phyloP scores from a whole-genome alignment of 177 flowering plant genomes.

The Telopea speciosissima region DNA sequence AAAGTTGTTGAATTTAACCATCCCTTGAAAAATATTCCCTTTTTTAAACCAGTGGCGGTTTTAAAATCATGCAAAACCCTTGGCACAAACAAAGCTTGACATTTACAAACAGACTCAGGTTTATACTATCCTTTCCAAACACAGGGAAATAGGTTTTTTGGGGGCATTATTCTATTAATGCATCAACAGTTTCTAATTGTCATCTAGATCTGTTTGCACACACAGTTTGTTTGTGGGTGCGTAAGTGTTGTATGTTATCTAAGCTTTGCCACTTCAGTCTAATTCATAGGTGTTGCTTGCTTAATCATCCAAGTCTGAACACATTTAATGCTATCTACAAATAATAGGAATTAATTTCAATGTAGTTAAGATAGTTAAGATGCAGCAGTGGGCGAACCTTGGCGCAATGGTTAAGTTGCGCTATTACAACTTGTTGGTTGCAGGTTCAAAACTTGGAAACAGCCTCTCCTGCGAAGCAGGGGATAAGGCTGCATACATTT shows the following conservation, averaged over 20 bases:
- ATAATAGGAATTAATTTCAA: not conserved
- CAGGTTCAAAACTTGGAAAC: too few species aligned
- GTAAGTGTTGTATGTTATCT: not conserved
- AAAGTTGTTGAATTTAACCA: too few species aligned
- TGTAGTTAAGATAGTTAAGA: too few species aligned
- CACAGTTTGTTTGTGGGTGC: not conserved
- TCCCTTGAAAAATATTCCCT: too few species aligned
- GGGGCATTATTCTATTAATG: not conserved
- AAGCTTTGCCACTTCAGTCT: not conserved
- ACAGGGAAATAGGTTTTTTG: not conserved
- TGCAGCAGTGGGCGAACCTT: too few species aligned
- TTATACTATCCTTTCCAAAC: not conserved
- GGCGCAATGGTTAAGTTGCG: too few species aligned
- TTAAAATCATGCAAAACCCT: not conserved
- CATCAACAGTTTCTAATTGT: not conserved
- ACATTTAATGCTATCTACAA: not conserved
- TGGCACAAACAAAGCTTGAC: not conserved
- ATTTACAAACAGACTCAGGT: not conserved
- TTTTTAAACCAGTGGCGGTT: not conserved
- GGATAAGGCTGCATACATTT: too few species aligned
- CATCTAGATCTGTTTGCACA: not conserved
- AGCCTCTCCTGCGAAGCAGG: too few species aligned
- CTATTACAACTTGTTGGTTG: too few species aligned
- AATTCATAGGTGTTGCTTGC: not conserved
- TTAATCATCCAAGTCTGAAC: not conserved